Evolutionary conservation across 352 stramenopile species (phyloP), one percentile per base, ranked within the genome.

Genomic region (Globisporangium polare): DNA sequence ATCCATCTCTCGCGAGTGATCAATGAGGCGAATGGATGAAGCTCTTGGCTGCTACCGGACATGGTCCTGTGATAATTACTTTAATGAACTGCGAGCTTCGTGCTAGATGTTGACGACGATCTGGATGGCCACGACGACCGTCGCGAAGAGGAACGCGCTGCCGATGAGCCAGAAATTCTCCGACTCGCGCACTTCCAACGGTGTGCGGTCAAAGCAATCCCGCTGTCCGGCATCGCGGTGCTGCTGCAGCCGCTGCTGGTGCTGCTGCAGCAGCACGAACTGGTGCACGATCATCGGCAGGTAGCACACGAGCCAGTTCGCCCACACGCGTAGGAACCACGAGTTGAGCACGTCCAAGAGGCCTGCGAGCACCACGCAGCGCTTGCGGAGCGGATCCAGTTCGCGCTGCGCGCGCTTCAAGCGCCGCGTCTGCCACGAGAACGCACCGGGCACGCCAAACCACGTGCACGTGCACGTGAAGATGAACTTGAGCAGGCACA

Each of bases 391-490:
- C 9, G 71, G 73, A 13, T 78, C 58, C 20, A 90, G 55, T 33
- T 88, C 77, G 5, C 64, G 65, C 15, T 63, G 66, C 2, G 62
- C 62, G 37, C 71, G 75, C 67, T 89, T 88, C 43, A 72, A 63
- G 20, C 83, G 75, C 2, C 80, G 77, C 18, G 69, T 87, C 42
- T 81, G 63, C 68, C 73, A 86, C 56, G 74, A 76, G 49, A 88
- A 86, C 5, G 71, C 74, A 0, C 79, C 76, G 0, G 83, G 74
- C 0, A 92, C 74, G 26, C 74, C 77, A 37, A 90, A 72, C 74
- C 76, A 90, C 18, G 84, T 90, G 59, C 78, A 90, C 3, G 57
- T 67, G 56, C 78, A 90, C 10, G 84, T 89, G 55, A 90, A 90
- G 17, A 81, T 18, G 47, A 90, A 78, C 72, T 93, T 93, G 62